A percentile compares a stretch with the other conserved stretches of the same genome.
phyloP scores from a whole-genome alignment of 768 basidiomycete genomes.

The Lentinula aciculospora region DNA sequence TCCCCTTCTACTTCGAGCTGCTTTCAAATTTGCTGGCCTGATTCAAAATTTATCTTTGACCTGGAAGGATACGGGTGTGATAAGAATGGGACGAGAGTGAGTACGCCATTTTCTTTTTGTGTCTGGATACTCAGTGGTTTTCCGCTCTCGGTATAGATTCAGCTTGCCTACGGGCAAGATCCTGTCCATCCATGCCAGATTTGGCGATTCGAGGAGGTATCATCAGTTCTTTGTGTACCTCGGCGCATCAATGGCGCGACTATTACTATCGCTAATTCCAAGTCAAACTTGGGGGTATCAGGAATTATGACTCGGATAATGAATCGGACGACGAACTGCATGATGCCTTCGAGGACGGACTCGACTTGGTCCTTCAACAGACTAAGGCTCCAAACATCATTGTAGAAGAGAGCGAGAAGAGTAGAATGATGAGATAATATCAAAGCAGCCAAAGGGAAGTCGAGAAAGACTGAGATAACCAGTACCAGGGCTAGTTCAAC shows the following conservation, averaged over 20 bases:
- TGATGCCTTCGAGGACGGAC: background rate
- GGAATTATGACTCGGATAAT: background rate
- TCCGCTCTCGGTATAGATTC: background rate
- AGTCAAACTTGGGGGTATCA: background rate
- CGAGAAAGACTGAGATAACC: too few species aligned
- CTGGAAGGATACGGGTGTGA: background rate
- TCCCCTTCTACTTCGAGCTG: background rate
- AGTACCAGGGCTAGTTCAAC: too few species aligned
- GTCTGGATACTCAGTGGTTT: too few species aligned
- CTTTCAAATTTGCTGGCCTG: background rate
- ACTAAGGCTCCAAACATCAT: too few species aligned
- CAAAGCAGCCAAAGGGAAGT: too few species aligned
- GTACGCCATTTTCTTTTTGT: too few species aligned
- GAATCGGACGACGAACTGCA: background rate
- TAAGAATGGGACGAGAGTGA: background rate
- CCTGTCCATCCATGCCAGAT: conserved; percentile 1
- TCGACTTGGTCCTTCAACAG: background rate
- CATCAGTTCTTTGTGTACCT: background rate
- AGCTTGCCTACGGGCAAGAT: background rate
- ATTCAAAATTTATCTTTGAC: background rate
- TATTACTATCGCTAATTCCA: background rate
- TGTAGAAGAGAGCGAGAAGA: too few species aligned
- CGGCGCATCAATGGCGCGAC: background rate
- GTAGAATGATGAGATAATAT: too few species aligned
- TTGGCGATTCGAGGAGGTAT: conserved; percentile 2